Conservation (phyloP, 495 filamentous ascomycete genomes). For the Aspergillus nanangensis region DNA sequence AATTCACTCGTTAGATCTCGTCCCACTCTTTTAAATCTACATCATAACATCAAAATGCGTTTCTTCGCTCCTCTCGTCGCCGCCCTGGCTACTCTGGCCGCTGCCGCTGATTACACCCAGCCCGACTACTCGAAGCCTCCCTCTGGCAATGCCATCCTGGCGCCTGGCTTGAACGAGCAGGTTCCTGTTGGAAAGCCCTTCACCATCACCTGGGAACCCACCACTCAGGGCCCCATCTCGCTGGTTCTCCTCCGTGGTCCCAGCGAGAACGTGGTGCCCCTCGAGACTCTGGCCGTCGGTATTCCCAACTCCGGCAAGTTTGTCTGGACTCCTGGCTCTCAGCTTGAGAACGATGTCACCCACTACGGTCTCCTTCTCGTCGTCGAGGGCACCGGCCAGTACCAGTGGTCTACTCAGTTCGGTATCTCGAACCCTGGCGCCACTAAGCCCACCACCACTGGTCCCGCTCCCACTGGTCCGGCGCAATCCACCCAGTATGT, state of each 20-base stretch:
- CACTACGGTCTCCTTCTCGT: constrained; percentile 67
- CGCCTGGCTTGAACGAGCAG: constrained; percentile 46
- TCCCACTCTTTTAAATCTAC: constrained; percentile 14
- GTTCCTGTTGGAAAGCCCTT: constrained; percentile 53
- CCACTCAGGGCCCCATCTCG: constrained; percentile 46
- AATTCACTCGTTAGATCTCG: constrained; percentile 8
- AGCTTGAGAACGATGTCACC: constrained; percentile 43
- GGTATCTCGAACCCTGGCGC: constrained; percentile 50
- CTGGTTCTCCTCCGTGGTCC: constrained; percentile 62
- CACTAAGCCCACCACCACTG: constrained; percentile 14
- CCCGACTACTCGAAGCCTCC: constrained; percentile 45
- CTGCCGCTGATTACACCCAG: constrained; percentile 41
- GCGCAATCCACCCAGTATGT: constrained; percentile 6
- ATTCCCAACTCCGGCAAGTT: constrained; percentile 56
- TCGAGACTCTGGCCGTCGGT: constrained; percentile 51
- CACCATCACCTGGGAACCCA: constrained; percentile 58
- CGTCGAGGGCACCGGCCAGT: constrained; percentile 55
- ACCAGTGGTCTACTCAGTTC: constrained; percentile 69
- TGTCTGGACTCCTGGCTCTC: constrained; percentile 49
- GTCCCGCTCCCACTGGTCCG: constrained; percentile 21
- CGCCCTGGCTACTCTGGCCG: constrained; percentile 44
- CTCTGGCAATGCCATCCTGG: constrained; percentile 52
- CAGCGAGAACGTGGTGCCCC: constrained; percentile 47
- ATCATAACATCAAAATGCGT: constrained; percentile 40
- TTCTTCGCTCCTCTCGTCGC: constrained; percentile 45